A percentile compares a stretch with the other conserved stretches of the same genome.
Evolutionary conservation across 2,329 filamentous ascomycete species (phyloP).

Genomic region (Blastomyces parvus): DNA sequence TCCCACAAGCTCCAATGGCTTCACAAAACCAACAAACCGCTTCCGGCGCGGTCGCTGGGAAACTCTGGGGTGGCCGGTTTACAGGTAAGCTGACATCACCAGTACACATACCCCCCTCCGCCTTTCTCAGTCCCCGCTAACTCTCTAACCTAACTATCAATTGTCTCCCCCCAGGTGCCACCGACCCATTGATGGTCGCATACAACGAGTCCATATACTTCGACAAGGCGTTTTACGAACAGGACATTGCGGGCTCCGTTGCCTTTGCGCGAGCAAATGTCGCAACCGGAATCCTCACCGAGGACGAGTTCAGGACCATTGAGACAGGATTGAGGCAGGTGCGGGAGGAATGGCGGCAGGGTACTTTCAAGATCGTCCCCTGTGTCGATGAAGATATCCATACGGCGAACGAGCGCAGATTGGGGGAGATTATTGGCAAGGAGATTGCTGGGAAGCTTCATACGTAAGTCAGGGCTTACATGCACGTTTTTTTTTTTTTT

Average conservation of each 20-base stretch:
- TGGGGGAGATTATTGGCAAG: constrained; percentile 79
- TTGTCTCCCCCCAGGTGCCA: constrained; percentile 47
- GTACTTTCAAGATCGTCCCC: constrained; percentile 20
- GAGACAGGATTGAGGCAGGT: constrained; percentile 56
- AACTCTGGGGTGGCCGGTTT: constrained; percentile 37
- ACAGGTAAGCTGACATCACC: constrained; percentile 36
- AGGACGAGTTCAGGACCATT: constrained; percentile 60
- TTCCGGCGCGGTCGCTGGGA: constrained; percentile 15
- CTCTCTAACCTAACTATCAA: background rate
- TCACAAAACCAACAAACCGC: constrained; percentile 4
- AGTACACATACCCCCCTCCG: background rate
- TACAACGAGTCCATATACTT: constrained; percentile 72
- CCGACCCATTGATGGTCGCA: constrained; percentile 69
- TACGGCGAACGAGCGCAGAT: constrained; percentile 41
- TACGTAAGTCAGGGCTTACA: constrained; percentile 41
- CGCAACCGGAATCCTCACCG: constrained; percentile 59
- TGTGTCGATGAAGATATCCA: constrained; percentile 22
- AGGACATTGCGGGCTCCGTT: constrained; percentile 67
- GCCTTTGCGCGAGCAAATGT: constrained; percentile 68
- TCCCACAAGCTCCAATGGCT: constrained; percentile 2
- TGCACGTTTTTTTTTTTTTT: constrained; percentile 14
- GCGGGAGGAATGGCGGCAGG: constrained; percentile 25
- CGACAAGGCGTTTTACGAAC: constrained; percentile 61
- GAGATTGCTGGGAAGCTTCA: constrained; percentile 81
- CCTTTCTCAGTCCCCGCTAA: background rate